Base-by-base conservation (phyloP, 345 rosid genomes). In the Linum trigynum region DNA sequence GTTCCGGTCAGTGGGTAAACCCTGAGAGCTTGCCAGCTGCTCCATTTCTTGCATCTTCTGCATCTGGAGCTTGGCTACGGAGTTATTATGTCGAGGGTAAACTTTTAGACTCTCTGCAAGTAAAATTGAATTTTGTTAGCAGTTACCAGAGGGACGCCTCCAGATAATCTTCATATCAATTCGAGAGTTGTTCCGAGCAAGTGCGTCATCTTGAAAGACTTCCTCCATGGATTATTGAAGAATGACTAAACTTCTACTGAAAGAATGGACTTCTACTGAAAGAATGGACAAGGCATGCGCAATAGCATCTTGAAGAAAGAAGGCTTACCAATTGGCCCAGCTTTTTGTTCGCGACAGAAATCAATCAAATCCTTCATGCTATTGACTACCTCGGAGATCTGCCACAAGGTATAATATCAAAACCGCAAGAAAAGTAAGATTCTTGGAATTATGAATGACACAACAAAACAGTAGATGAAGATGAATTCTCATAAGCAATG, bases 311-410 rank as follows among this genome's bases (percentile, higher is more conserved):
- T 42, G 23, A 51, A 5, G 41, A 23, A 16, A 45, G 32, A 17
- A 39, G 39, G 65, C 32, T 74, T 79, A 92, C 99, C 99, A 39
- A 92, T 82, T 2, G 97, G 96, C 65, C 99, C 99, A 41, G 69
- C 76, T 79, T 90, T 84, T 63, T 80, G 65, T 48, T 92, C 92
- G 48, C 74, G 83, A 65, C 92, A 94, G 81, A 90, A 83, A 77
- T 82, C 89, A 62, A 94, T 85, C 74, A 94, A 78, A 79, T 94
- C 99, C 81, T 90, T 90, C 99, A 92, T 92, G 83, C 94, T 85
- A 77, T 82, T 88, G 74, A 92, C 95, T 78, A 88, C 96, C 88
- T 92, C 99, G 40, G 94, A 84, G 60, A 85, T 90, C 99, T 90
- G 79, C 58, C 64, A 74, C 55, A 63, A 67, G 57, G 69, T 39